Evolutionary conservation across 768 basidiomycete species (phyloP), one percentile per base, ranked within the genome.

Genomic region (Kockovaella imperatae): DNA sequence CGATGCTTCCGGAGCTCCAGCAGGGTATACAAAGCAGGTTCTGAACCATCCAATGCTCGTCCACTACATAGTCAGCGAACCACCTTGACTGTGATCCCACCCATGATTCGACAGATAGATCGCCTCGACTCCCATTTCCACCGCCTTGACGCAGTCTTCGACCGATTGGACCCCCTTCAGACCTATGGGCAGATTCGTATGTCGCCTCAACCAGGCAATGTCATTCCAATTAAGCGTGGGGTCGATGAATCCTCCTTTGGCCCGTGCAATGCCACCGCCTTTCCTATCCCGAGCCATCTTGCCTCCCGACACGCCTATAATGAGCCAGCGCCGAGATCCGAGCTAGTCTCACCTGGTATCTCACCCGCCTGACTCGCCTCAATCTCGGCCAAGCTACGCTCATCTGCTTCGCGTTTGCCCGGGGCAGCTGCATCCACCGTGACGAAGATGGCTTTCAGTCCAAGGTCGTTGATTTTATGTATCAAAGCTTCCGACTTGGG

Each of bases 61-160:
- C 55, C 56, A 45, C 57, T 56, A 23, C 23, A 28, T 15, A 6
- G 17, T 50, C 41, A 53, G 42, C 40, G 14, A 40, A 24, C n/a
- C n/a, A 34, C 4, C 21, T 10, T 34, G 17, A 21, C 18, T 17
- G 14, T 15, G 20, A 6, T 59, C 57, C 42, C 26, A 63, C 59
- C 91, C 91, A 59, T 96, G 91, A 57, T 96, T 96, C 0, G 84
- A 87, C 7, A 96, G 72, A 47, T 91, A 75, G 53, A 96, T 87
- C 4, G 85, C 91, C 48, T 91, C 83, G 15, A 86, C 83, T 11
- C 88, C 87, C 25, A 83, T 78, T 52, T 90, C 82, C 15, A 78
- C 80, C 24, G 89, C 89, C 38, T 88, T 78, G 34, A 87, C 79
- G 2, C 86, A 88, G 72, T 95, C 91, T 80, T 90, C 67, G 10